A percentile compares a stretch with the other conserved stretches of the same genome.
Conservation (phyloP, 2,329 filamentous ascomycete genomes). For the Aspergillaceae sp. region DNA sequence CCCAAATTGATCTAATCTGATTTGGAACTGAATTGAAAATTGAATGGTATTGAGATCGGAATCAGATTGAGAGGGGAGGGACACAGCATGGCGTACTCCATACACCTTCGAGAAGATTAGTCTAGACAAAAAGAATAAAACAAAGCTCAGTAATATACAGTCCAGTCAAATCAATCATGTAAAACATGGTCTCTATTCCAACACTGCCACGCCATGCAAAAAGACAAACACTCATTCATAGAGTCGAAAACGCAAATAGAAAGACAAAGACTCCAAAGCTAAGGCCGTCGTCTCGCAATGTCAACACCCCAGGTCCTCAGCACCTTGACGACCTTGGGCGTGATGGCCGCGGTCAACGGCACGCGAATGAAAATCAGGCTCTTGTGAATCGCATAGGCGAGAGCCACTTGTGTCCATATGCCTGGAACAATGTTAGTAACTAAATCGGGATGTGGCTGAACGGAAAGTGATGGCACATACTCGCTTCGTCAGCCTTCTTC, state of each 20-base stretch:
- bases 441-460: not conserved
- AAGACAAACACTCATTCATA: conserved; percentile 1
- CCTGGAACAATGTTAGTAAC: conserved; percentile 32
- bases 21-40: too few relatives aligned
- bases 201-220: conserved; percentile 15
- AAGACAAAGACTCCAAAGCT: conserved; percentile 6
- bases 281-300: conserved; percentile 66
- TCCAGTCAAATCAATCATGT: conserved; percentile 6
- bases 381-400: conserved; percentile 97
- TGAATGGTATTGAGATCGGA: not conserved
- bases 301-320: conserved; percentile 87
- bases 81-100: conserved; percentile 2
- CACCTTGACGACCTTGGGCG: conserved; percentile 87
- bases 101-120: conserved; percentile 13
- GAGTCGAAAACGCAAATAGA: not conserved
- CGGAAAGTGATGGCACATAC: conserved; percentile 46
- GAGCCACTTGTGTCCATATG: conserved; percentile 74
- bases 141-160: conserved; percentile 20
- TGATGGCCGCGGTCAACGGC: conserved; percentile 79
- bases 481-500: conserved; percentile 59
- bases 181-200: conserved; percentile 6
- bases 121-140: conserved; percentile 14
- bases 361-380: conserved; percentile 96
- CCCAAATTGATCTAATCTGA: not conserved
- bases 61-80: conserved; percentile 14